Percentiles rank a stretch among this genome's conserved stretches.
Conservation (phyloP, 179 eudicot species). For the Beta lomatogona region DNA sequence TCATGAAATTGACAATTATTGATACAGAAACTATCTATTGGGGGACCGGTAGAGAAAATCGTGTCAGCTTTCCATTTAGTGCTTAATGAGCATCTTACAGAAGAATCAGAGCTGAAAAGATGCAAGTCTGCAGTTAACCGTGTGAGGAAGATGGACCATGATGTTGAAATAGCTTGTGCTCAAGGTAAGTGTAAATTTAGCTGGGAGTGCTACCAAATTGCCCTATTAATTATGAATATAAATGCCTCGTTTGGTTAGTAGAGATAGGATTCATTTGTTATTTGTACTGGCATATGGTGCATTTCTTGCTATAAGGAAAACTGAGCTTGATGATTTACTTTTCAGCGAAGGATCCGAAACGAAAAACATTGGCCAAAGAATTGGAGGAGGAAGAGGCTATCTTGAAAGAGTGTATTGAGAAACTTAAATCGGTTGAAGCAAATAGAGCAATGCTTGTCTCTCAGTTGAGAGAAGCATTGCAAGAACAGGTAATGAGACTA, state of each 20-base stretch:
- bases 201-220: not conserved
- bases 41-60: conserved; percentile 81
- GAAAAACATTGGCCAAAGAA: conserved; percentile 42
- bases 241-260: not conserved
- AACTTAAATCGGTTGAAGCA: conserved; percentile 45
- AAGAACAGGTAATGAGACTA: conserved; percentile 43
- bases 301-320: conserved; percentile 16
- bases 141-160: conserved; percentile 84
- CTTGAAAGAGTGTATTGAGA: conserved; percentile 48
- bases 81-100: conserved; percentile 59
- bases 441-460: conserved; percentile 44
- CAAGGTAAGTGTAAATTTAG: conserved; percentile 50
- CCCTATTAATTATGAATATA: not conserved
- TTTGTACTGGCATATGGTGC: conserved; percentile 4
- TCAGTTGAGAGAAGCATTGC: conserved; percentile 46
- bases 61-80: conserved; percentile 88
- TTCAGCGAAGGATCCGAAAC: conserved; percentile 49
- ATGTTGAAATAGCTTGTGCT: conserved; percentile 67
- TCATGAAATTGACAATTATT: not conserved
- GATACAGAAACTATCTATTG: conserved; percentile 78
- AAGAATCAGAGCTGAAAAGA: conserved; percentile 69
- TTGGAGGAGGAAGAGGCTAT: conserved; percentile 44
- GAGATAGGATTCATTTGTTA: not conserved
- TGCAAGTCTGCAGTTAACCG: conserved; percentile 79
- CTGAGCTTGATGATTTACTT: conserved; percentile 22